phyloP scores from a whole-genome alignment of 176 grass and related monocot genomes.

The Cocos nucifera region DNA sequence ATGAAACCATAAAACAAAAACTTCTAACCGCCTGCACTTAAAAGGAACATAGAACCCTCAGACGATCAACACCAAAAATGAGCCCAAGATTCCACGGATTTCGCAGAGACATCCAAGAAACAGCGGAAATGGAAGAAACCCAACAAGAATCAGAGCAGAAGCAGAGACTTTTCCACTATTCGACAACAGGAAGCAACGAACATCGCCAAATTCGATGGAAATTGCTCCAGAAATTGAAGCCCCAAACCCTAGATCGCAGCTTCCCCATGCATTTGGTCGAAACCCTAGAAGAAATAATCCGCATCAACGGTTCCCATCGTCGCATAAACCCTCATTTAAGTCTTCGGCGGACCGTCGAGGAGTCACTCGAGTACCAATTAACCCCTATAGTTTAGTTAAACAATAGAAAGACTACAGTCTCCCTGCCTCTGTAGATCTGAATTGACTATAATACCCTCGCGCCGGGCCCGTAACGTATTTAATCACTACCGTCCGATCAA shows the following conservation, averaged over 20 bases:
- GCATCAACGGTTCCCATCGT: not conserved
- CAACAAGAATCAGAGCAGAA: not conserved
- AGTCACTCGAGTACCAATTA: not conserved
- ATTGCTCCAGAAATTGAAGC: constrained; percentile 9
- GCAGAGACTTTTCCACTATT: constrained; percentile 5
- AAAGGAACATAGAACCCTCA: not conserved
- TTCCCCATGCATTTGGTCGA: constrained; percentile 1
- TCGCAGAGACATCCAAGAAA: not conserved
- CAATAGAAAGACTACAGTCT: too few species aligned
- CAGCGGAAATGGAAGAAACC: not conserved
- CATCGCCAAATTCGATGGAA: constrained; percentile 11
- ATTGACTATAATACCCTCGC: not conserved
- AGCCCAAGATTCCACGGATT: not conserved
- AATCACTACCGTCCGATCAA: not conserved
- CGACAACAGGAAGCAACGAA: constrained; percentile 1
- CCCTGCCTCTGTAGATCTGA: not conserved
- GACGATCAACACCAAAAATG: not conserved
- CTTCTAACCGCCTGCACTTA: too few species aligned
- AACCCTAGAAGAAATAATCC: constrained; percentile 5
- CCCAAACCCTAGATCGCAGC: constrained; percentile 7
- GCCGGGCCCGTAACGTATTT: not conserved
- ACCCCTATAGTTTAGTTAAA: not conserved
- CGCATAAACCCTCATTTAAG: not conserved
- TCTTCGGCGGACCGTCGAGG: not conserved
- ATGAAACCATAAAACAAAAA: not conserved